These are phyloP conservation scores for Pseudogymnoascus sp. DNA, from an alignment of 2,329 filamentous ascomycete species.

Conservation along the genomic window DNA sequence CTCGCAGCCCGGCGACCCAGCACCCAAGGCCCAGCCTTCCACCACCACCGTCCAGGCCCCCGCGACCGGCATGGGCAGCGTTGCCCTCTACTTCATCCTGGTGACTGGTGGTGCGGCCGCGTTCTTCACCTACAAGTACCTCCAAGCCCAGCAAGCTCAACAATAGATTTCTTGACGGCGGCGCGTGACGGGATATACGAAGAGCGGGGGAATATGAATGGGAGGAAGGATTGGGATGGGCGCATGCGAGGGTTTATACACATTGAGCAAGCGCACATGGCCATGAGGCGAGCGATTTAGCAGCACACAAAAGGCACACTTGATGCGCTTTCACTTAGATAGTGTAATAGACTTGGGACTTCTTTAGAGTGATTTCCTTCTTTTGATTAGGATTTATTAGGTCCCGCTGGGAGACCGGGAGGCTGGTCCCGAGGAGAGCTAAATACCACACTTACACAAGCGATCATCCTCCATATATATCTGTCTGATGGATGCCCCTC, in stretches of 20 bases:
- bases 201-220: not conserved
- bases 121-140: conserved; percentile 79
- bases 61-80: conserved; percentile 51
- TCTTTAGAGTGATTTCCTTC: not conserved
- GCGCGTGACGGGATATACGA: not conserved
- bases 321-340: conserved; percentile 8
- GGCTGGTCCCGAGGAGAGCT: not conserved
- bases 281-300: conserved; percentile 1
- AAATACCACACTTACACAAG: not conserved
- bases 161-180: not conserved
- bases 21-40: conserved; percentile 54
- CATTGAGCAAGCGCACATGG: conserved; percentile 6
- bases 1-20: conserved; percentile 66
- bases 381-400: not conserved
- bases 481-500: not conserved
- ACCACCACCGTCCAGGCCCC: conserved; percentile 36
- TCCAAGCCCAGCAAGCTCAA: conserved; percentile 42
- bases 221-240: not conserved
- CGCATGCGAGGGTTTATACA: conserved; percentile 5
- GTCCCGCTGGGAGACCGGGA: not conserved
- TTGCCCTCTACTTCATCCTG: conserved; percentile 75
- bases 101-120: conserved; percentile 69
- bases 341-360: conserved; percentile 9
- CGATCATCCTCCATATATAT: not conserved
- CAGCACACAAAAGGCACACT: not conserved